Evolutionary conservation across 768 basidiomycete species (phyloP).

Genomic region (Ramaria sp.): DNA sequence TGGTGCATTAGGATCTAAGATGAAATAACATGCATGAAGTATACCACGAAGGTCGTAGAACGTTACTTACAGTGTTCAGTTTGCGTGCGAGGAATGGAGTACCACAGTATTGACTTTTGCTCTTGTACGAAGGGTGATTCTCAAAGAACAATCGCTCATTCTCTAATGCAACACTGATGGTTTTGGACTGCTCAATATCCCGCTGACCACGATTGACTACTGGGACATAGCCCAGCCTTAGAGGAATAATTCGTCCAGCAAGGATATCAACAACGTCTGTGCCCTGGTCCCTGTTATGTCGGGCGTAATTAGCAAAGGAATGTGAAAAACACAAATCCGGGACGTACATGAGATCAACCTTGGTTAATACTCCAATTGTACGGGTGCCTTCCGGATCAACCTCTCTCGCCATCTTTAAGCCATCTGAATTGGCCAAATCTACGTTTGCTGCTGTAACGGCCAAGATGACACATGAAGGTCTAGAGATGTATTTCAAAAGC

Average conservation of each 20-base stretch:
- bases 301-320: constrained; percentile 2
- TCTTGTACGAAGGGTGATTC: constrained; percentile 84
- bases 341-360: constrained; percentile 93
- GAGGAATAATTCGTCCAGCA: constrained; percentile 91
- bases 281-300: constrained; percentile 71
- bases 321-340: not conserved
- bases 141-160: constrained; percentile 91
- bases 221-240: constrained; percentile 94
- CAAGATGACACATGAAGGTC: constrained; percentile 91
- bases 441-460: constrained; percentile 94
- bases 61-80: constrained; percentile 73
- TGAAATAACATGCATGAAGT: not conserved
- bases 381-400: constrained; percentile 95
- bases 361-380: constrained; percentile 97
- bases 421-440: constrained; percentile 98
- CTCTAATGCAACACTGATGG: constrained; percentile 80
- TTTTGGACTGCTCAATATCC: constrained; percentile 85
- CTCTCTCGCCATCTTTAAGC: constrained; percentile 89
- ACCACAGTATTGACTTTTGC: constrained; percentile 92
- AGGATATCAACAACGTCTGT: constrained; percentile 99
- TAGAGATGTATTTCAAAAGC: constrained; percentile 90
- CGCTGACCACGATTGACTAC: constrained; percentile 98
- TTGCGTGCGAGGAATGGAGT: constrained; percentile 94
- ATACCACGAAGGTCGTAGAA: not conserved
- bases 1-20: constrained; percentile 96